A percentile compares a stretch with the other conserved stretches of the same genome.
Evolutionary conservation across 1,139 yeast species (phyloP).

Genomic region (Yamadazyma diospyri): DNA sequence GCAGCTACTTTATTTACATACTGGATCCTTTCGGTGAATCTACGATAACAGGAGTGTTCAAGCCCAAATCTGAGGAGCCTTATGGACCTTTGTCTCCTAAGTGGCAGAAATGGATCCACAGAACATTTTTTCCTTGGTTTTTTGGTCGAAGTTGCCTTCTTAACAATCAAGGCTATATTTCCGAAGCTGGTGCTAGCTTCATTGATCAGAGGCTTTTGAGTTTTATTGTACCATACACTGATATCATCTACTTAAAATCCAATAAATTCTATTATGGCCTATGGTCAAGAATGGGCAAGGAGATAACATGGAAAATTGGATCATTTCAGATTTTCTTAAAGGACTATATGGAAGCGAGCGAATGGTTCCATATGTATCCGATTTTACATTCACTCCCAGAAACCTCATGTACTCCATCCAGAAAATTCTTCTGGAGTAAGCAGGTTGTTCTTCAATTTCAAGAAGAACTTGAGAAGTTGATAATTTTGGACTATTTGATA

Average conservation of each 20-base stretch:
- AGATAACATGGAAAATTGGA: conserved; percentile 49
- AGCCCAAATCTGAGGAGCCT: conserved; percentile 81
- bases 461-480: conserved; percentile 64
- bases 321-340: conserved; percentile 63
- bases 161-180: conserved; percentile 69
- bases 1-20: conserved; percentile 55
- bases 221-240: conserved; percentile 65
- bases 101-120: conserved; percentile 78
- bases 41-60: conserved; percentile 55
- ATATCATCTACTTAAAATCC: conserved; percentile 51
- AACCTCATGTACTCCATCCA: conserved; percentile 8
- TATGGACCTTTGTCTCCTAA: conserved; percentile 77
- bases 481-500: conserved; percentile 68
- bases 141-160: conserved; percentile 73
- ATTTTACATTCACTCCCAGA: conserved; percentile 25
- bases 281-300: conserved; percentile 24
- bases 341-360: conserved; percentile 60
- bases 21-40: conserved; percentile 6
- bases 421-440: conserved; percentile 54
- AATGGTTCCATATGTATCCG: conserved; percentile 55
- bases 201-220: conserved; percentile 59
- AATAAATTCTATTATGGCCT: conserved; percentile 53
- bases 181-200: conserved; percentile 70
- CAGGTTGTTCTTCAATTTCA: conserved; percentile 50
- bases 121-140: conserved; percentile 73